Conservation (phyloP, 352 stramenopile genomes). For the Phytophthora boehmeriae region DNA sequence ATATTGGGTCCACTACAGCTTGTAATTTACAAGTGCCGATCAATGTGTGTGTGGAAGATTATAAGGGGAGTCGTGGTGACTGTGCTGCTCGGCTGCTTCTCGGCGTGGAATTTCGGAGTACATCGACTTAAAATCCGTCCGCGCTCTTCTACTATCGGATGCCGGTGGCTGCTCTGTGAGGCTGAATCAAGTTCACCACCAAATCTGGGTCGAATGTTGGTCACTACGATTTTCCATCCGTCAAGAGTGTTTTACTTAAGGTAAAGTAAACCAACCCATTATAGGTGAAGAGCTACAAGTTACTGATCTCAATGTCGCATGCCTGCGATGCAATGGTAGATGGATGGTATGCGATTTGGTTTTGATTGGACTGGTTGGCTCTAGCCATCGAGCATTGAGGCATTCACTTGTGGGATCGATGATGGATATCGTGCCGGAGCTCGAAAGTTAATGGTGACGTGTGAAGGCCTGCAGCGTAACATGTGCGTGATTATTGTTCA, state of each 20-base stretch:
- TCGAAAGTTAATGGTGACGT: no score
- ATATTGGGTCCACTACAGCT: no score
- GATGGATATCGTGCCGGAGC: no score
- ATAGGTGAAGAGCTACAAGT: neutral
- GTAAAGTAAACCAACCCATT: neutral
- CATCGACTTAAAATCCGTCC: constrained; percentile 35
- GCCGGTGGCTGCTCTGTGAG: neutral
- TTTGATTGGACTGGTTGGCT: no score
- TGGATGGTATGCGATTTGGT: neutral
- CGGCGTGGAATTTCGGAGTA: constrained; percentile 67
- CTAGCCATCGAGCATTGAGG: no score
- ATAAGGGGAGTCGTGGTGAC: constrained; percentile 61
- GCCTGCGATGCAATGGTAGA: neutral
- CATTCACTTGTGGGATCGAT: no score
- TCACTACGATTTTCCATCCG: neutral
- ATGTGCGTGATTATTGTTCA: constrained; percentile 1
- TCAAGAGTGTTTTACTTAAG: neutral
- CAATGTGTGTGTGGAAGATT: constrained; percentile 42
- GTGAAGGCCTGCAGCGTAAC: no score
- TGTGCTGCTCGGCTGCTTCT: constrained; percentile 55
- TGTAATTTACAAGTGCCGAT: constrained; percentile 42
- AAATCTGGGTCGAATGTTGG: neutral
- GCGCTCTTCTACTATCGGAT: constrained; percentile 13
- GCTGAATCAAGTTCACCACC: neutral
- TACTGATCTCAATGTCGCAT: neutral